phyloP scores from a whole-genome alignment of 495 filamentous ascomycete species.

The Annulohypoxylon maeteangense region DNA sequence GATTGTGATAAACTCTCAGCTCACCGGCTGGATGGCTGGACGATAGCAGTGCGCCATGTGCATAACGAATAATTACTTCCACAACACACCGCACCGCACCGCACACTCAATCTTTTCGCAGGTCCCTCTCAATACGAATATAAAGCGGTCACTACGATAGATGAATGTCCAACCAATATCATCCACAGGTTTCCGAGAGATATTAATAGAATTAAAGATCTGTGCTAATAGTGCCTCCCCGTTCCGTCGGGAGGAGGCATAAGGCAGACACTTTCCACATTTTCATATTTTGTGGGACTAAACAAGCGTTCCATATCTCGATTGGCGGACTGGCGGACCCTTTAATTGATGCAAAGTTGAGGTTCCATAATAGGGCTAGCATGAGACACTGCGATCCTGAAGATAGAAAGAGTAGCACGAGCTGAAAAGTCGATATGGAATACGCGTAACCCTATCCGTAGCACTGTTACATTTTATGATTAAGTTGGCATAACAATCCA shows the following conservation, averaged over 20 bases:
- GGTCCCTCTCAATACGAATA: background rate
- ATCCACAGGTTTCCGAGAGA: background rate
- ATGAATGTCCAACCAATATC: background rate
- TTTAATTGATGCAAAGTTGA: background rate
- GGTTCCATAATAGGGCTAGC: slow-evolving; percentile 3
- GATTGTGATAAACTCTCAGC: slow-evolving; percentile 18
- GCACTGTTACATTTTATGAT: background rate
- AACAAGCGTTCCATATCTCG: slow-evolving; percentile 9
- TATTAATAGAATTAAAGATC: slow-evolving; percentile 30
- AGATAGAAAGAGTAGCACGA: background rate
- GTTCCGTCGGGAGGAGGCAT: background rate
- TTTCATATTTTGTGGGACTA: slow-evolving; percentile 8
- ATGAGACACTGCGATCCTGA: background rate
- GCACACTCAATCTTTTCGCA: background rate
- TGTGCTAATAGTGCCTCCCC: slow-evolving; percentile 4
- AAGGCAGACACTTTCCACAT: slow-evolving; percentile 21
- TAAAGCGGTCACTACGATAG: background rate
- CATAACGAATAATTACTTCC: background rate
- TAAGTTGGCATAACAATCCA: background rate
- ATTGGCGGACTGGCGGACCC: slow-evolving; percentile 15
- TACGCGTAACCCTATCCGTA: background rate
- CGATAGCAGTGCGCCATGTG: background rate
- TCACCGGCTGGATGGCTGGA: background rate
- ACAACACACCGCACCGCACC: background rate
- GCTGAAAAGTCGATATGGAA: background rate